Evolutionary conservation across 371 early-diverging fungal genomes (phyloP), one percentile per base, ranked within the genome.

Genomic region (Funneliformis caledonium): DNA sequence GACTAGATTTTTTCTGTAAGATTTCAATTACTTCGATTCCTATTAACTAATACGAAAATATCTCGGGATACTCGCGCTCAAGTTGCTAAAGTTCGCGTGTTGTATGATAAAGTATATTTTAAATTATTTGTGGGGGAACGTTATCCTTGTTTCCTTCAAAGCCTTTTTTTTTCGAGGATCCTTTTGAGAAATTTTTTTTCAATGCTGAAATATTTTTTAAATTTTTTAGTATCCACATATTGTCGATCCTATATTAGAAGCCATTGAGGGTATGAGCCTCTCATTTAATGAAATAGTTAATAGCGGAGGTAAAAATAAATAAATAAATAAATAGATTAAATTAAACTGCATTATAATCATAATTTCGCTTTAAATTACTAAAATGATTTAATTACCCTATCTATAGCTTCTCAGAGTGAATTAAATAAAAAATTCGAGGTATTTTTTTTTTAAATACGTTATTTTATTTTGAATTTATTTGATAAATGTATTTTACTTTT

Each of bases 21-120:
- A 6, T 93, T 94, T 82, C 85, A 87, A 72, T 85, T 94, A 0
- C 73, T 95, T 48, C 88, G 91, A 9, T 92, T 97, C 77, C 76
- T 98, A 3, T 83, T 98, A 14, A 94, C 94, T 10, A 94, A 97
- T 83, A 97, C 98, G 0, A 89, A 88, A 26, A 96, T 96, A 3
- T 95, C 97, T 45, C 93, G 96, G 81, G 93, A 96, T 80, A 98
- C 98, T 1, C 94, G 89, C 84, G 89, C 86, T 16, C 92, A 95
- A 61, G 97, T 98, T 1, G 95, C 92, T n/a, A 92, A 91, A 60
- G 97, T 97, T 22, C 88, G 92, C 47, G 84, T 82, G 9, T 87
- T 90, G 42, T 88, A 88, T 78, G 86, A 90, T 56, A 81, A 88
- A 85, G 88, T 94, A 86, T 31, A 65, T 61, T n/a, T 31, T 26